phyloP scores from a whole-genome alignment of 371 early-diverging fungal species.

The Gilbertella persicaria region DNA sequence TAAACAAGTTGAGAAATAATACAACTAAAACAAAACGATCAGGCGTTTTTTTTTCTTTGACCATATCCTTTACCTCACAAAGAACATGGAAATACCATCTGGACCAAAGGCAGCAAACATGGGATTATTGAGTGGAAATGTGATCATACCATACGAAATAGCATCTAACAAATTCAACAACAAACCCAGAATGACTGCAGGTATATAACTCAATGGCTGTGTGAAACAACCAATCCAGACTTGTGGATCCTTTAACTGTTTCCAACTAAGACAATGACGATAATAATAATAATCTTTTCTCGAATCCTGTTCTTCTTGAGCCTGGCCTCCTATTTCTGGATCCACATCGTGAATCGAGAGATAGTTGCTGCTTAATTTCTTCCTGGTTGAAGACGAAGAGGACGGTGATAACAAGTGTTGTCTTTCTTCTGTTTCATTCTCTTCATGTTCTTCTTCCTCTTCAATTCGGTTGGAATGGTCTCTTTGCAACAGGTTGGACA shows the following conservation, averaged over 20 bases:
- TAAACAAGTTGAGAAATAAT: conserved; percentile 84
- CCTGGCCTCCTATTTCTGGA: background rate
- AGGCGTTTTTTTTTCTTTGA: background rate
- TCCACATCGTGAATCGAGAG: background rate
- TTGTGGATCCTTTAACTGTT: conserved; percentile 10
- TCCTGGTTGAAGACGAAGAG: background rate
- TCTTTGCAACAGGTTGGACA: conserved; percentile 12
- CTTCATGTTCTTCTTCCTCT: background rate
- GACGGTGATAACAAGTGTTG: background rate
- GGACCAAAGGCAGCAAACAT: conserved; percentile 82
- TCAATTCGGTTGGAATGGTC: conserved; percentile 3
- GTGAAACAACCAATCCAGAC: conserved; percentile 14
- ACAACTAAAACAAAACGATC: conserved; percentile 52
- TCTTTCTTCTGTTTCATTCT: background rate
- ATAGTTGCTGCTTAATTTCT: background rate
- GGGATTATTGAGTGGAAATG: conserved; percentile 82
- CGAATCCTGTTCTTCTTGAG: background rate
- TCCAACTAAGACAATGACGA: background rate
- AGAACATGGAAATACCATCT: conserved; percentile 93
- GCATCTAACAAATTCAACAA: conserved; percentile 92
- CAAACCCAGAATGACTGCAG: conserved; percentile 89
- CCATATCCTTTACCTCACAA: conserved; percentile 65
- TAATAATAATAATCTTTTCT: background rate
- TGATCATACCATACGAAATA: conserved; percentile 90
- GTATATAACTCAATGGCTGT: conserved; percentile 66